Base-by-base conservation (phyloP, 2,329 filamentous ascomycete species). In the Fusarium pseudograminearum region DNA sequence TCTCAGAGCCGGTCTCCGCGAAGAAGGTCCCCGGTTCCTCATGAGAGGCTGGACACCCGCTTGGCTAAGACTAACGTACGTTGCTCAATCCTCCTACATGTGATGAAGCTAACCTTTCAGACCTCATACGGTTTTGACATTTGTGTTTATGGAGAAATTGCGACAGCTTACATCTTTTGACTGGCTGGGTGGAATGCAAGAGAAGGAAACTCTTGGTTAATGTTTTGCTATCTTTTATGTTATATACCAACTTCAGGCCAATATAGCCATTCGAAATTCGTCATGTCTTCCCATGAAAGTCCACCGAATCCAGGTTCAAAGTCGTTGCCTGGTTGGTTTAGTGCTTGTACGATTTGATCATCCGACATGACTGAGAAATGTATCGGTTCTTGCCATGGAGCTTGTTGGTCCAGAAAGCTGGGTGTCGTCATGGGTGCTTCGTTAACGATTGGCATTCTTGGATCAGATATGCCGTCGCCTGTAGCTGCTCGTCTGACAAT, bases 301-400 rank as follows among this genome's bases (percentile, higher is more conserved):
- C 87, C 85, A 8, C 84, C 83, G 60, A 87, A 83, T 4, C 81
- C 83, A 2, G 84, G 81, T 20, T 88, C 86, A 65, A 91, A 86
- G 18, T 85, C 84, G 28, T 88, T 85, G 6, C 86, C 88, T 1
- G 88, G 87, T 65, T 87, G 85, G 72, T 89, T 90, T 30, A 91
- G 83, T 7, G 89, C 87, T 67, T 91, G 88, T 7, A 88, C 84
- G 47, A 91, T 89, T 74, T 92, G 89, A 61, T 90, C 85, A 60
- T 90, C 88, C 1, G 89, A 91, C 90, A 92, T 92, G 33, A 88
- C 82, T 4, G 88, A 91, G 75, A 91, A 90, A 26, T 89, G 87
- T 24, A 91, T 72, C 7, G 86, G 83, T 63, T 87, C 85, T 0
- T 82, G 75, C 82, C 83, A 85, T 11, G 83, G 61, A 7, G 74